A percentile compares a stretch with the other conserved stretches of the same genome.
Conservation (phyloP, 179 eudicot species). For the Monotropa hypopitys region DNA sequence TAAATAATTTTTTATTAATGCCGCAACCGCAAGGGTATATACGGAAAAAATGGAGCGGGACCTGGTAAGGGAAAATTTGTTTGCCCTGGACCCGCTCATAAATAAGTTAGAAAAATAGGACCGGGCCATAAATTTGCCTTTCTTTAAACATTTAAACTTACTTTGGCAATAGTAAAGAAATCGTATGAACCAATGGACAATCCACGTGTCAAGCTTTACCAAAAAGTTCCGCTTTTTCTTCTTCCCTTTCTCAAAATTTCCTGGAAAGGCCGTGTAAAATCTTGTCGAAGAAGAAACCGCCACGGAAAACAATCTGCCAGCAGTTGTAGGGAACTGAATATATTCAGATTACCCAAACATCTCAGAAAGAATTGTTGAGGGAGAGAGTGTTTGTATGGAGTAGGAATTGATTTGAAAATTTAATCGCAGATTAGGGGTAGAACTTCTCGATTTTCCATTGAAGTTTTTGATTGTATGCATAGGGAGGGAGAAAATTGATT, state of each 20-base stretch:
- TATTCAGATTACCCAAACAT: not conserved
- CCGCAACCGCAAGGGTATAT: no score
- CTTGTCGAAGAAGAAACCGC: conserved; percentile 7
- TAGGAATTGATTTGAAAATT: not conserved
- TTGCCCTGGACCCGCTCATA: no score
- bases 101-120: no score
- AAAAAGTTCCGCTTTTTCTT: not conserved
- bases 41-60: no score
- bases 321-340: not conserved
- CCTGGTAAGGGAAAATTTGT: no score
- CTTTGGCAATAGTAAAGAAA: no score
- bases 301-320: not conserved
- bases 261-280: not conserved
- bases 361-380: not conserved
- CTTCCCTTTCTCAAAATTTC: not conserved
- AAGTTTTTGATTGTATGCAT: not conserved
- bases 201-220: no score
- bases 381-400: not conserved
- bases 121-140: no score
- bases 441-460: not conserved
- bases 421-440: not conserved
- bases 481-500: not conserved
- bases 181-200: no score
- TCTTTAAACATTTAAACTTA: no score
- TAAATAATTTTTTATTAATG: no score